Evolutionary conservation across 345 rosid genomes (phyloP), one percentile per base, ranked within the genome.

Genomic region (Aquilaria sinensis): DNA sequence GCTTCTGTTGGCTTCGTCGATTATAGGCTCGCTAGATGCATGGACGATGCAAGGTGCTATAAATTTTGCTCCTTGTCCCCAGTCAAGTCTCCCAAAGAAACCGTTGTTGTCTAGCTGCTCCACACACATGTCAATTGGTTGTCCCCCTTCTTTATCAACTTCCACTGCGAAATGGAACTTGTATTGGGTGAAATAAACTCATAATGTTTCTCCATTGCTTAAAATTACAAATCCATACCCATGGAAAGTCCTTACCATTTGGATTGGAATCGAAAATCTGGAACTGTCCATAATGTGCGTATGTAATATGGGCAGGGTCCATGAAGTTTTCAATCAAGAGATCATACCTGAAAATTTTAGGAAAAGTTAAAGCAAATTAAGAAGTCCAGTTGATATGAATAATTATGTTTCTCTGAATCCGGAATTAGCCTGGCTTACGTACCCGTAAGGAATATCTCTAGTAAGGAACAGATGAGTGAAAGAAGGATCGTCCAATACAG

Each of bases 221-320:
- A 37, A 37, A 37, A 9, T 1, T 37, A 37, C 43, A 37, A 37
- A 37, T 9, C 43, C 5, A 37, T 37, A 37, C 43, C 8, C 43
- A 37, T 37, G 43, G 8, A 37, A 67, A 56, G 31, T 33, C 45
- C 65, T 71, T 66, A 70, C 85, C 83, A 77, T 77, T 78, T 3
- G 80, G 84, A 60, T 62, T 61, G 43, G 8, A 2, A 37, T 37
- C 8, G 43, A 37, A 4, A 9, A 37, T 9, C 43, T 37, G 43
- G 8, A 37, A 37, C 48, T 51, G 57, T 71, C 97, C 87, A 66
- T 83, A 77, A 72, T 87, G 97, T 49, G 97, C 92, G 69, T 85
- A 87, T 13, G 90, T 94, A 69, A 87, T 90, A 74, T 90, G 97
- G 67, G 92, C 83, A 43, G 92, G 97, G 73, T 90, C 95, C 95